These are phyloP conservation scores for Pestalotiopsis sp. DNA, from an alignment of 2,329 filamentous ascomycete species.

Conservation along the genomic window DNA sequence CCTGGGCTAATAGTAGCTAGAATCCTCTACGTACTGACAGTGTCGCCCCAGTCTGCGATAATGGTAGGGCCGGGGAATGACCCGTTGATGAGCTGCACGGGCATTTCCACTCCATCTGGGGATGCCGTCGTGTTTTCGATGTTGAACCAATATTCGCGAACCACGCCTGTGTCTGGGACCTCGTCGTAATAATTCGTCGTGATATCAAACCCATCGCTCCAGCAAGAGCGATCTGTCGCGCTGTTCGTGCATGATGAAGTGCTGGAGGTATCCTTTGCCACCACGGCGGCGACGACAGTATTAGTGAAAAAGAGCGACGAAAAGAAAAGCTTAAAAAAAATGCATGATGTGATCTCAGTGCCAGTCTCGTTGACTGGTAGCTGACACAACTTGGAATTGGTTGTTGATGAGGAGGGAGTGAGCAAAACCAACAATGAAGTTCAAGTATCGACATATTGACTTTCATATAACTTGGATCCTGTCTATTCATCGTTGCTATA, in stretches of 20 bases:
- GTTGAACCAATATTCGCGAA: constrained; percentile 39
- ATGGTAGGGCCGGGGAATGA: constrained; percentile 25
- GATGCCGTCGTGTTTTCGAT: constrained; percentile 33
- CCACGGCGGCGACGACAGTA: background rate
- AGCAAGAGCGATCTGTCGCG: constrained; percentile 6
- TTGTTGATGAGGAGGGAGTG: background rate
- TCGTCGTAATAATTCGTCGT: constrained; percentile 37
- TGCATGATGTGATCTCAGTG: background rate
- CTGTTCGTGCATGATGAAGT: constrained; percentile 10
- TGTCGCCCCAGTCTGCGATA: constrained; percentile 51
- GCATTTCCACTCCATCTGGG: constrained; percentile 38
- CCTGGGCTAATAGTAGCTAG: no score
- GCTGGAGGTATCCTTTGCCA: background rate
- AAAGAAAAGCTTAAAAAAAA: background rate
- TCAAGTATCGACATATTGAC: background rate
- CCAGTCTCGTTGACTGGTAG: background rate
- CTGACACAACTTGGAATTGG: background rate
- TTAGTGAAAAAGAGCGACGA: background rate
- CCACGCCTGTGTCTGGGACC: constrained; percentile 41
- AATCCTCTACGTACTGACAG: background rate
- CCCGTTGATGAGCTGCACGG: constrained; percentile 43
- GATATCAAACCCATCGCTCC: constrained; percentile 18
- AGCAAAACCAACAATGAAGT: background rate
- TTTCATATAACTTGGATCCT: background rate
- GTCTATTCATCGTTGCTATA: background rate